These are phyloP conservation scores for Euryodendron excelsum DNA, from an alignment of 148 eudicot species.

Conservation along the genomic window DNA sequence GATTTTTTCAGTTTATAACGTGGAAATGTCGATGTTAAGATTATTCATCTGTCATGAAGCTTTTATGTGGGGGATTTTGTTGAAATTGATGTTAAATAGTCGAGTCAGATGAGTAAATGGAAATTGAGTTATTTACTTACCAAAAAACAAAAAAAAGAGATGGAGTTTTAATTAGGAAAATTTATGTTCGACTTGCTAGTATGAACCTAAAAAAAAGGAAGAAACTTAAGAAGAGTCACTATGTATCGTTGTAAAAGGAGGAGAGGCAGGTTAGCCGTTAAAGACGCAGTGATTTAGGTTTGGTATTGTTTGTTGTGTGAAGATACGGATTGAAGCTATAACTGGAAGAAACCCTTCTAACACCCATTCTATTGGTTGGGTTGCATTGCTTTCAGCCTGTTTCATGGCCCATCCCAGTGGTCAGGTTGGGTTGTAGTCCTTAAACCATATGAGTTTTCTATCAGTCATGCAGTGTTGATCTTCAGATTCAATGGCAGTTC, in stretches of 20 bases:
- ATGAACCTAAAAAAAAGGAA: background rate
- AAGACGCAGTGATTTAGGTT: background rate
- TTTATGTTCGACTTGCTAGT: background rate
- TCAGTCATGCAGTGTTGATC: background rate
- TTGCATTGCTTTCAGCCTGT: background rate
- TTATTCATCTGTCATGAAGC: background rate
- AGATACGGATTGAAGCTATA: no score
- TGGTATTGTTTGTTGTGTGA: no score
- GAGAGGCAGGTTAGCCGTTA: background rate
- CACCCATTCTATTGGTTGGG: background rate
- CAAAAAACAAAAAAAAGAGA: no score
- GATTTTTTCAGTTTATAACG: background rate
- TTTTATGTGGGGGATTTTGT: background rate
- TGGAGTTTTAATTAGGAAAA: background rate
- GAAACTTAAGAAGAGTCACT: background rate
- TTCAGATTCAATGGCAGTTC: background rate
- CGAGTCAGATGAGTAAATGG: background rate
- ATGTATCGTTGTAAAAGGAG: background rate
- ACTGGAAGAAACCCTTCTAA: no score
- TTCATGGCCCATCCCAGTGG: background rate
- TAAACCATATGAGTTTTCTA: background rate
- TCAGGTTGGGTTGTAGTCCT: no score
- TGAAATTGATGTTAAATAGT: background rate
- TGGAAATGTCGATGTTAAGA: background rate
- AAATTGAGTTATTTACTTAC: background rate